These are phyloP conservation scores for Fusarium bactridioides DNA, from an alignment of 2,329 filamentous ascomycete species.

Conservation along the genomic window DNA sequence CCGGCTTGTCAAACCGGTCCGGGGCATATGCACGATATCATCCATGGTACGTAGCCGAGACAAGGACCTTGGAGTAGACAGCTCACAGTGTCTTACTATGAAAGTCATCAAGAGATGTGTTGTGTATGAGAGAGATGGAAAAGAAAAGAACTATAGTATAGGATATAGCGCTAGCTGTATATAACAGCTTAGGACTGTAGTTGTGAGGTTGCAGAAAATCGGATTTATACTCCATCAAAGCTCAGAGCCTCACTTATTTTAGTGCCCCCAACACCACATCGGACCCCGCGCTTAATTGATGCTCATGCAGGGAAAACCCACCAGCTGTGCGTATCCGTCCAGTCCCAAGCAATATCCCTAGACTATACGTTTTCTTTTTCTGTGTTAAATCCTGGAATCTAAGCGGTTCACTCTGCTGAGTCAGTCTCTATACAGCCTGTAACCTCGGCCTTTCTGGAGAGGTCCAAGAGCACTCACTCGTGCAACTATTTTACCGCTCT, in stretches of 20 bases:
- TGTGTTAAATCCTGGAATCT: constrained; percentile 16
- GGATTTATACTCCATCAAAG: background rate
- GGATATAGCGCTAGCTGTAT: background rate
- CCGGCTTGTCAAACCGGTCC: constrained; percentile 25
- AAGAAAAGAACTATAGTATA: background rate
- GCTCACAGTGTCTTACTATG: background rate
- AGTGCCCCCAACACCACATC: constrained; percentile 5
- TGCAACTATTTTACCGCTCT: constrained; percentile 29
- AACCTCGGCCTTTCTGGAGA: constrained; percentile 30
- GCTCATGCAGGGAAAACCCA: constrained; percentile 8
- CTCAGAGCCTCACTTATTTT: constrained; percentile 16
- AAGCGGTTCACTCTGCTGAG: constrained; percentile 30
- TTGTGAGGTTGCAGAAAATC: background rate
- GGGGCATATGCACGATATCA: constrained; percentile 26
- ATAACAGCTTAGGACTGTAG: background rate
- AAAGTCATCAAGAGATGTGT: background rate
- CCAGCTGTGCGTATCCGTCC: background rate
- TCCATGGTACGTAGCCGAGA: constrained; percentile 12
- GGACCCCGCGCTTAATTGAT: constrained; percentile 18
- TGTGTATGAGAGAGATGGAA: background rate
- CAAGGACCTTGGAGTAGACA: constrained; percentile 3
- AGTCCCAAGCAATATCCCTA: background rate
- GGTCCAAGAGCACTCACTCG: constrained; percentile 4
- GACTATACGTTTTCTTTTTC: constrained; percentile 27
- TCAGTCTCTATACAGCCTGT: constrained; percentile 17